Conservation (phyloP, 129 eudicot species). For the Ambrosia artemisiifolia region DNA sequence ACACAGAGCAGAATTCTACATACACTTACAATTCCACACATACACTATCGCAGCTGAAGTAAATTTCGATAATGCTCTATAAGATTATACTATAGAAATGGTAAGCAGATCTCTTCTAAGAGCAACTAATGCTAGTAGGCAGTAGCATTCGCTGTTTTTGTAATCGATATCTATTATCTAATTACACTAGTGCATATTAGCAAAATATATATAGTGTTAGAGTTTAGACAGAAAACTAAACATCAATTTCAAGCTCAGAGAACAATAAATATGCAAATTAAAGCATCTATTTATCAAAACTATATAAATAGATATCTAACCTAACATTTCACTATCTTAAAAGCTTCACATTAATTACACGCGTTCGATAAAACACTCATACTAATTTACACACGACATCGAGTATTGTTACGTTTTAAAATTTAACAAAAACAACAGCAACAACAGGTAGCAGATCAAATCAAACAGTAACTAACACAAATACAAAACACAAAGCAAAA, state of each 20-base stretch:
- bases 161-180: background rate
- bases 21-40: background rate
- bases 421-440: conserved; percentile 8
- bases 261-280: conserved; percentile 1
- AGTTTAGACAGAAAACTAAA: background rate
- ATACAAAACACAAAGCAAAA: conserved; percentile 6
- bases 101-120: background rate
- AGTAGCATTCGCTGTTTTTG: background rate
- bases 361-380: background rate
- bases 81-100: background rate
- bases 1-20: background rate
- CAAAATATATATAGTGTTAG: background rate
- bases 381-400: conserved; percentile 10
- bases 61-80: too few species aligned
- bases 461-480: background rate
- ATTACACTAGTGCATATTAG: background rate
- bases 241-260: background rate
- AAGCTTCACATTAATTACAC: background rate
- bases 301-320: background rate
- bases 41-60: background rate
- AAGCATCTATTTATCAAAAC: background rate
- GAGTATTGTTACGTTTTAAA: conserved; percentile 6
- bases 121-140: background rate
- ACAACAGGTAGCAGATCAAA: background rate
- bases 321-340: conserved; percentile 9